Percentiles rank a stretch among this genome's conserved stretches.
These are phyloP conservation scores for Austroboletus rostrupii DNA, from an alignment of 1,284 basidiomycete genomes.

Conservation along the genomic window DNA sequence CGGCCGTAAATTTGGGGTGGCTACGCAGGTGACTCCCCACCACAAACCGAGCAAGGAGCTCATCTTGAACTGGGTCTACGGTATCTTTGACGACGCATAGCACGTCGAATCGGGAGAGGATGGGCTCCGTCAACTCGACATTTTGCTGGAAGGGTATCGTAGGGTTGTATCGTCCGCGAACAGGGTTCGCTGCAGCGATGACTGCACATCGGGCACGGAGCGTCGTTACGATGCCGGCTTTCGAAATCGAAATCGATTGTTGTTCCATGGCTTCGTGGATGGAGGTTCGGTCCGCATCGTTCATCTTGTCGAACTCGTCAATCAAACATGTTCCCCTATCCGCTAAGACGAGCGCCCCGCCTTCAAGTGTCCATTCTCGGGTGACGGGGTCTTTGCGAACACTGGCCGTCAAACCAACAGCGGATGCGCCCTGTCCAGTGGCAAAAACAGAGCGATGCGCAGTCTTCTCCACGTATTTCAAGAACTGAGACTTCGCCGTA, in stretches of 20 bases:
- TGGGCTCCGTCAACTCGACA: slow-evolving; percentile 97
- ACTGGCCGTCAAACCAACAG: slow-evolving; percentile 96
- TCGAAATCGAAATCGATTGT: slow-evolving; percentile 99
- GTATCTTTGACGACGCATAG: slow-evolving; percentile 98
- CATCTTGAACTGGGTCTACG: slow-evolving; percentile 95
- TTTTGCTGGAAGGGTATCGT: slow-evolving; percentile 98
- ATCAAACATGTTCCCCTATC: slow-evolving; percentile 99
- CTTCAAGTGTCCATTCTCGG: slow-evolving; percentile 97
- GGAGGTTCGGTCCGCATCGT: slow-evolving; percentile 93
- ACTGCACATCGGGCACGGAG: slow-evolving; percentile 97
- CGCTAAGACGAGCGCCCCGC: slow-evolving; percentile 93
- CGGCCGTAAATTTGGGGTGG: slow-evolving; percentile 89
- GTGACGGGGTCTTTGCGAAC: slow-evolving; percentile 98
- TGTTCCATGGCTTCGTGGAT: slow-evolving; percentile 99
- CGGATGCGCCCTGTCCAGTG: slow-evolving; percentile 95
- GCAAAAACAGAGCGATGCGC: slow-evolving; percentile 97
- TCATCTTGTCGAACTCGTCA: slow-evolving; percentile 99
- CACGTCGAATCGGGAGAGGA: slow-evolving; percentile 98
- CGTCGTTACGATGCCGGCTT: slow-evolving; percentile 96
- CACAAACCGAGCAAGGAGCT: slow-evolving; percentile 94
- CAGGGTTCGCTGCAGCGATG: slow-evolving; percentile 96
- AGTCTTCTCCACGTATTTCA: slow-evolving; percentile 99
- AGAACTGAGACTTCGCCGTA: slow-evolving; percentile 98
- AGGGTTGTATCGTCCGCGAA: slow-evolving; percentile 95
- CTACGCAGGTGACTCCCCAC: slow-evolving; percentile 93